Base-by-base conservation (phyloP, 2,329 filamentous ascomycete species). In the Colletotrichum euphorbiae region DNA sequence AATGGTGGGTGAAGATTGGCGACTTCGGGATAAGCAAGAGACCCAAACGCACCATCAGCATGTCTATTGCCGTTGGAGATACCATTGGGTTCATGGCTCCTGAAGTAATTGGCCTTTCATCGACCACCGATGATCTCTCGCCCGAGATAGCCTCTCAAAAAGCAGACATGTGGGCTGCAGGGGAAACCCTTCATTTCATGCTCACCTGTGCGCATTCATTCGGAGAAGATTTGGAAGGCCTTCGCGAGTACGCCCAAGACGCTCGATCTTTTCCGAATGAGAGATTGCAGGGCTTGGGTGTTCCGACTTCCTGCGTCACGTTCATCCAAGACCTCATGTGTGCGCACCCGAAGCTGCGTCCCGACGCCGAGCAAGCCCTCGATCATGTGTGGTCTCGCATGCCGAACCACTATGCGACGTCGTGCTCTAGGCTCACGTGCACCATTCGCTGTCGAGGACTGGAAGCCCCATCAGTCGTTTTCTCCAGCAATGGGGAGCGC, bases 1-100 rank as follows among this genome's bases (percentile, higher is more conserved):
- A 61, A 11, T 61, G 58, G 58, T 61, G 58, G 58, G 48, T 61
- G 21, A 61, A 61, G 38, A 51, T 61, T 21, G 58, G 19, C 58
- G 58, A 61, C 36, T 61, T 61, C 19, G 58, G 58, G 21, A 61
- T 61, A 31, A 61, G 58, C 58, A 61, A 52, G 15, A 33, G 58
- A 13, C 46, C 46, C 19, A 42, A 43, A 19, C 36, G 46, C 24
- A 33, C 58, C 7, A 13, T 52, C 36, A 61, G 58, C 36, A 61
- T 61, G 46, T 61, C 58, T 1, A 8, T 43, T 3, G 58, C 46
- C 0, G 58, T 19, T 6, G 46, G 58, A 24, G 46, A 52, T 21
- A 61, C 46, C 2, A 31, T 51, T 4, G 46, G 58, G 11, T 61
- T 61, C 15, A 31, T 43, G 58, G 58, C 58, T 2, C 58, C 58